A percentile compares a stretch with the other conserved stretches of the same genome.
Conservation (phyloP, 2,329 filamentous ascomycete genomes). For the Aspergillus sp. region DNA sequence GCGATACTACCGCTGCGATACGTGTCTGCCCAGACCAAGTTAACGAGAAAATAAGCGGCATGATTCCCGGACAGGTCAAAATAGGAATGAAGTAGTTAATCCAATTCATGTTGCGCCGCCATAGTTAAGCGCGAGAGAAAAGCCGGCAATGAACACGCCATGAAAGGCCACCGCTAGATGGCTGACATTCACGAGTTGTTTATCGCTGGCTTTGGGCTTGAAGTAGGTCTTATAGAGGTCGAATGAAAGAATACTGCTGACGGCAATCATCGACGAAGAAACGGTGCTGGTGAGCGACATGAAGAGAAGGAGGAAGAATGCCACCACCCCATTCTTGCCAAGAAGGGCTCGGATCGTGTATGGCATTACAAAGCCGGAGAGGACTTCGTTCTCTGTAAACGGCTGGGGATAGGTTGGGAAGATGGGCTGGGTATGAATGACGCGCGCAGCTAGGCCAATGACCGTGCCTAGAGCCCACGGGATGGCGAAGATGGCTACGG, state of each 20-base stretch:
- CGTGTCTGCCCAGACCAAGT: slow-evolving; percentile 41
- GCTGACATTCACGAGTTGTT: slow-evolving; percentile 36
- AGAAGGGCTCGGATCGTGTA: slow-evolving; percentile 39
- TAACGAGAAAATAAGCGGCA: slow-evolving; percentile 39
- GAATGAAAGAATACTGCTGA: slow-evolving; percentile 44
- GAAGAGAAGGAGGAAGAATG: slow-evolving; percentile 43
- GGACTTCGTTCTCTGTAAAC: slow-evolving; percentile 36
- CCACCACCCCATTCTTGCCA: slow-evolving; percentile 36
- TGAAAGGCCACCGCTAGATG: slow-evolving; percentile 43
- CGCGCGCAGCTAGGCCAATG: slow-evolving; percentile 39
- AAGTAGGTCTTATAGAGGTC: slow-evolving; percentile 47
- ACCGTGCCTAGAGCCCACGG: slow-evolving; percentile 43
- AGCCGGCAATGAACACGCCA: slow-evolving; percentile 41
- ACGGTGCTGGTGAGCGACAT: slow-evolving; percentile 47
- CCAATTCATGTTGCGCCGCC: slow-evolving; percentile 45
- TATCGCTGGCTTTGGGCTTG: slow-evolving; percentile 39
- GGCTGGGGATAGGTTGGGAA: slow-evolving; percentile 38
- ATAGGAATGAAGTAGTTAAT: slow-evolving; percentile 36
- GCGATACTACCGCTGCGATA: slow-evolving; percentile 34
- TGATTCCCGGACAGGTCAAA: slow-evolving; percentile 37
- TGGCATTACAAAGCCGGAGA: slow-evolving; percentile 42
- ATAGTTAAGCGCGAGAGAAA: slow-evolving; percentile 43
- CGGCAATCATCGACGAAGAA: slow-evolving; percentile 45
- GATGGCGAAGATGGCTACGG: slow-evolving; percentile 40
- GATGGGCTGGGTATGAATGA: slow-evolving; percentile 40